Conservation (phyloP, 2,329 filamentous ascomycete species). For the Golovinomyces cichoracearum region DNA sequence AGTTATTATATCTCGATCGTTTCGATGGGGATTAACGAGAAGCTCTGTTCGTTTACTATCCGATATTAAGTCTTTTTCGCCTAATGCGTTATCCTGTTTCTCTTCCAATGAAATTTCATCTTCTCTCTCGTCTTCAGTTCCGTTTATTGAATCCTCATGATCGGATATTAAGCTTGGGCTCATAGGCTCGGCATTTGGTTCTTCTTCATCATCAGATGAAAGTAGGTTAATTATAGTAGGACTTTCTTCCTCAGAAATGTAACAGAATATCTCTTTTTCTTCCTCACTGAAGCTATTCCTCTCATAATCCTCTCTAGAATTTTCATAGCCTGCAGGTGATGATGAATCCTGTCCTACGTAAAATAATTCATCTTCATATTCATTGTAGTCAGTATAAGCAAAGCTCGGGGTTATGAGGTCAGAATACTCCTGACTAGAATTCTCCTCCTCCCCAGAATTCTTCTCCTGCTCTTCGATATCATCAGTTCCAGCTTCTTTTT, state of each 20-base stretch:
- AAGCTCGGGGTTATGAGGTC: not conserved
- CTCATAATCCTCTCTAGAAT: not conserved
- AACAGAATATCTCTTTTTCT: conserved; percentile 7
- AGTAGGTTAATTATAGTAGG: conserved; percentile 14
- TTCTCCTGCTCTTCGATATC: conserved; percentile 1
- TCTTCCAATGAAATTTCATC: too few relatives aligned
- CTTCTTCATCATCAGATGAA: conserved; percentile 16
- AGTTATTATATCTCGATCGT: too few relatives aligned
- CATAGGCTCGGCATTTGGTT: not conserved
- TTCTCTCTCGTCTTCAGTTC: not conserved
- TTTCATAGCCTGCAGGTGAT: not conserved
- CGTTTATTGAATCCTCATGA: not conserved
- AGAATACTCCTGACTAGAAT: too few relatives aligned
- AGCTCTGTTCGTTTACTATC: too few relatives aligned
- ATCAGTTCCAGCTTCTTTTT: not conserved
- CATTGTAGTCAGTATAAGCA: too few relatives aligned
- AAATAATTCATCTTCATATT: conserved; percentile 10
- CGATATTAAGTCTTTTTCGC: too few relatives aligned
- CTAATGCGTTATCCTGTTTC: too few relatives aligned
- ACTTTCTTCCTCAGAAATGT: conserved; percentile 2
- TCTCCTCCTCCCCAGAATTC: too few relatives aligned
- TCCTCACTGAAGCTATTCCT: conserved; percentile 2
- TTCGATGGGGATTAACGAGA: too few relatives aligned
- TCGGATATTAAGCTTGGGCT: not conserved
- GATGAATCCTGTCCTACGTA: not conserved